Evolutionary conservation across 805 yeast genomes (phyloP), one percentile per base, ranked within the genome.

Genomic region (Saturnispora kantuleensis): DNA sequence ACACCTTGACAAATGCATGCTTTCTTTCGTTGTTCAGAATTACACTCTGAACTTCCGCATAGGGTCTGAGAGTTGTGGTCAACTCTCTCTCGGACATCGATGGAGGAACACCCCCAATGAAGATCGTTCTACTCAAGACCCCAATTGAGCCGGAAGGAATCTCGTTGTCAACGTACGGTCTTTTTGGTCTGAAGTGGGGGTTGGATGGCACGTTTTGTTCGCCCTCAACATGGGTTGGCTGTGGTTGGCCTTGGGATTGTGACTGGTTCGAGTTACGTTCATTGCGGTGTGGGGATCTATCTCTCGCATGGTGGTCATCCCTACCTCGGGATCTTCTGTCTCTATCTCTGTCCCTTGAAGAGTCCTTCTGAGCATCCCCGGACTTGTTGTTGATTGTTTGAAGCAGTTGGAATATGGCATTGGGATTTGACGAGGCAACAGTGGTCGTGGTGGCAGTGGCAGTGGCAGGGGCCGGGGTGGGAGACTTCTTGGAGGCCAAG

Each of bases 1-100:
- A 87, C 21, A 89, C 94, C 65, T 93, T 93, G 38, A 90, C 95
- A 58, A 93, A 93, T 0, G 97, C 98, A 65, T 93, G 97, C 56
- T 84, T 87, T 67, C 95, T 80, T 52, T 87, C 95, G 52, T 77
- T 76, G 66, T 90, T 87, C 59, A 89, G 68, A 45, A 90, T 85
- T 21, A 86, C 83, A 51, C 94, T 81, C 66, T 93, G 98, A 15
- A 90, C 95, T 56, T 84, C 93, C 11, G 95, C 96, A 57, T 71
- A 84, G 10, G 95, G 95, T 60, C 83, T 78, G 54, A 93, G 70
- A 16, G 81, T 76, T 15, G 76, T 69, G 3, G 83, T 74, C 31
- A 93, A 69, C 46, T 80, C 83, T 45, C 70, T 66, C 56, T 89
- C 95, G 52, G 76, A 81, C 89, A 86, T 88, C 48, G 74, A 67